Conservation (phyloP, 1,284 basidiomycete genomes). For the Agroathelia rolfsii region DNA sequence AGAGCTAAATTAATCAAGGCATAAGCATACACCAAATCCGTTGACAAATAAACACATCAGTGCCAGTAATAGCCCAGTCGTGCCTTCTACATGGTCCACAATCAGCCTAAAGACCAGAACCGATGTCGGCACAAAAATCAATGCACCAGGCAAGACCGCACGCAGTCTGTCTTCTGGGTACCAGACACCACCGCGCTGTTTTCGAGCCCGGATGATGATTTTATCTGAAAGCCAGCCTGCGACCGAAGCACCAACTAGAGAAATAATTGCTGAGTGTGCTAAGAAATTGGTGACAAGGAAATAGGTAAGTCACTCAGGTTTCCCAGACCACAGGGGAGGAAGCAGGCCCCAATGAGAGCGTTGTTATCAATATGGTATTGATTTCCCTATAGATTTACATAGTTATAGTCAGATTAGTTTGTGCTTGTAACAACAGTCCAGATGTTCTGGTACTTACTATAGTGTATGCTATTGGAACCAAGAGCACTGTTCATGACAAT, state of each 20-base stretch:
- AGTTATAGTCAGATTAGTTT: no score
- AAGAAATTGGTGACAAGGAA: not conserved
- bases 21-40: constrained; percentile 14
- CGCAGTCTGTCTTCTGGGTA: constrained; percentile 18
- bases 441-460: constrained; percentile 3
- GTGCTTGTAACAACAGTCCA: not conserved
- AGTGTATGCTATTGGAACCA: constrained; percentile 6
- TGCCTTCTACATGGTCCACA: constrained; percentile 14
- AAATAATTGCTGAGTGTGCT: not conserved
- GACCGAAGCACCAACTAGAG: constrained; percentile 8
- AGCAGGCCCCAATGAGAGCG: constrained; percentile 9
- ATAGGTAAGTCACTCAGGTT: constrained; percentile 5
- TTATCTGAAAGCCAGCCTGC: constrained; percentile 16
- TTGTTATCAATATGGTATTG: constrained; percentile 8
- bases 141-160: constrained; percentile 12
- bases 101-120: constrained; percentile 12
- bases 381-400: no score
- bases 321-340: constrained; percentile 9
- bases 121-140: constrained; percentile 15
- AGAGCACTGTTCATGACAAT: constrained; percentile 3
- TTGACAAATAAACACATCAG: constrained; percentile 13
- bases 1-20: not conserved
- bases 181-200: constrained; percentile 14
- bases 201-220: constrained; percentile 11
- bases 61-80: constrained; percentile 13